A percentile compares a stretch with the other conserved stretches of the same genome.
Evolutionary conservation across 495 filamentous ascomycete genomes (phyloP).

Genomic region (Echria macrotheca): DNA sequence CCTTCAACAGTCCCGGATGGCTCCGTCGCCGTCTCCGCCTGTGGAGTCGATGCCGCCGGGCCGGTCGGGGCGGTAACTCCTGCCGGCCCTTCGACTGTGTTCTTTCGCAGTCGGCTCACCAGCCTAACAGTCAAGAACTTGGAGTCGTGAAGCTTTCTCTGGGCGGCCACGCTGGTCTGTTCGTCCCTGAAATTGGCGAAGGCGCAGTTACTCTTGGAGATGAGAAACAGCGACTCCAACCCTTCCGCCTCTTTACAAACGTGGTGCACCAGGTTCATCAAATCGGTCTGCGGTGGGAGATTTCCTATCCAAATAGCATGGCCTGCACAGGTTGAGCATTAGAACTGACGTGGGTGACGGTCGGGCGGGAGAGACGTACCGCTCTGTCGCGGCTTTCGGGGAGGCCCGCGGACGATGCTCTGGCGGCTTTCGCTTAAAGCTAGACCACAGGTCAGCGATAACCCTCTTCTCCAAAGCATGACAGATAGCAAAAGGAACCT

Average conservation of each 20-base stretch:
- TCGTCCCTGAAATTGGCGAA: constrained; percentile 96
- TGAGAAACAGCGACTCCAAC: constrained; percentile 87
- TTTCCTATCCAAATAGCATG: constrained; percentile 98
- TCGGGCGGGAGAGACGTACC: constrained; percentile 27
- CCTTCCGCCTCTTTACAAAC: constrained; percentile 80
- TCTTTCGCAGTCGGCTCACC: constrained; percentile 85
- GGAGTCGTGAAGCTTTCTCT: constrained; percentile 85
- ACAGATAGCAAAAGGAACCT: too few species aligned
- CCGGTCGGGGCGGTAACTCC: constrained; percentile 49
- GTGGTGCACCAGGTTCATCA: constrained; percentile 81
- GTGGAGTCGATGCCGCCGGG: constrained; percentile 38
- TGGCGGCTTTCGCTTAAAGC: constrained; percentile 15
- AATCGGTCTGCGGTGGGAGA: constrained; percentile 71
- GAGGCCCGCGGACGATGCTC: constrained; percentile 73
- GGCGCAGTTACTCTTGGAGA: constrained; percentile 96
- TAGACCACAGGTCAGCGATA: too few species aligned
- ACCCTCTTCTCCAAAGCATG: too few species aligned
- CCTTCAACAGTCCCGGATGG: neutral
- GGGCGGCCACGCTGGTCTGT: constrained; percentile 65
- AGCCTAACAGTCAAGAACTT: constrained; percentile 80
- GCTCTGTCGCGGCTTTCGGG: constrained; percentile 81
- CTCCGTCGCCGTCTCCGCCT: constrained; percentile 15
- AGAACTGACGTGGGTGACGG: neutral
- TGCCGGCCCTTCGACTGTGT: constrained; percentile 43
- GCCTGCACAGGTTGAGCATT: constrained; percentile 38